phyloP scores from a whole-genome alignment of 768 basidiomycete species.

The Lanmaoa pseudosensibilis region DNA sequence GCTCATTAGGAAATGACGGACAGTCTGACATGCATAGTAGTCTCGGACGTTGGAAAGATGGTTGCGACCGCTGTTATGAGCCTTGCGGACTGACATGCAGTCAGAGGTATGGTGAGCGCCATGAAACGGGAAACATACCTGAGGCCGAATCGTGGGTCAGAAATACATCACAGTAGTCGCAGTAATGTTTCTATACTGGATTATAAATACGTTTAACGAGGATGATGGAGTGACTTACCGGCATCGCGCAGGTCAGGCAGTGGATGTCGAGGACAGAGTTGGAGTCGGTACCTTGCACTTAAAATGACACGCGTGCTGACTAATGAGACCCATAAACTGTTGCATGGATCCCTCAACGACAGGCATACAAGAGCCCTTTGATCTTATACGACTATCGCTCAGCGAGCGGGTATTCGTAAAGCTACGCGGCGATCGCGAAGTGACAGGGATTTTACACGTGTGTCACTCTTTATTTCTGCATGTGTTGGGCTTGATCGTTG shows the following conservation, averaged over 20 bases:
- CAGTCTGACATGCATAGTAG: constrained; percentile 85
- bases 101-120: constrained; percentile 3
- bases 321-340: constrained; percentile 15
- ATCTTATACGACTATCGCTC: constrained; percentile 92
- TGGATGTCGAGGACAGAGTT: constrained; percentile 27
- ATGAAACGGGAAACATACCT: constrained; percentile 45
- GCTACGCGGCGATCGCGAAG: constrained; percentile 88
- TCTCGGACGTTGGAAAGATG: constrained; percentile 95
- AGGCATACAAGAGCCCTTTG: constrained; percentile 93
- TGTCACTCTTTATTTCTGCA: constrained; percentile 29
- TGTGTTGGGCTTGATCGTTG: constrained; percentile 7
- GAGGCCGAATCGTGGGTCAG: constrained; percentile 93
- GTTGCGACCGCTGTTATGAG: constrained; percentile 97
- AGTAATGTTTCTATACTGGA: constrained; percentile 77
- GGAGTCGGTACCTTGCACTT: constrained; percentile 15
- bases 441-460: constrained; percentile 92
- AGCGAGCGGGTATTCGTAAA: constrained; percentile 99
- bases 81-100: constrained; percentile 76
- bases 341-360: constrained; percentile 70
- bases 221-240: constrained; percentile 45
- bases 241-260: constrained; percentile 50
- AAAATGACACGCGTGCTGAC: constrained; percentile 29
- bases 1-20: background rate
- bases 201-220: constrained; percentile 4
- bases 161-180: constrained; percentile 93